Evolutionary conservation across 768 basidiomycete genomes (phyloP), one percentile per base, ranked within the genome.

Genomic region (Amanita fuliginea): DNA sequence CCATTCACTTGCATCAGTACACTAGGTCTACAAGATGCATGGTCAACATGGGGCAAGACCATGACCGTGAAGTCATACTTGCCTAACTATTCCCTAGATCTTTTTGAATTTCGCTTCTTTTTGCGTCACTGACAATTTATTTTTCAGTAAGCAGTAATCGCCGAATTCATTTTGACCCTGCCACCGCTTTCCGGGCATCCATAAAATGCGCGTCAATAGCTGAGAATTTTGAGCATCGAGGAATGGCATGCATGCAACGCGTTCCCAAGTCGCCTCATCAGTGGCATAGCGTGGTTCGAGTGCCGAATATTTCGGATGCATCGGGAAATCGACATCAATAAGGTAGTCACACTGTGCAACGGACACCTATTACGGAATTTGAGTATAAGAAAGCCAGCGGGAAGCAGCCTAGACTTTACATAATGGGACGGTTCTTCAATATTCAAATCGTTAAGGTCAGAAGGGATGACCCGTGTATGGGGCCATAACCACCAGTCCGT

Each of bases 371-470:
- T 32, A 49, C 39, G 14, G 28, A n/a, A 21, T 40, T 44, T 14
- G 42, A 26, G 28, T 37, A 47, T 53, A 44, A 52, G 36, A 22
- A 34, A 24, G 7, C 22, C 47, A 37, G 21, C 42, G 37, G 46
- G 28, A 42, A 55, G 45, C 39, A 55, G 43, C 39, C 42, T 8
- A 16, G 42, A 34, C 61, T 63, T 60, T 60, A 96, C 95, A 65
- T 91, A 94, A 55, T 81, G 83, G 35, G 78, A 79, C 0, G 63
- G 58, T 55, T 84, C 85, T 59, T 94, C 92, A 54, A 70, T 70
- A 65, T 99, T 99, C 50, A 87, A 63, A 59, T 96, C 93, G 62
- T 99, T 99, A 63, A 94, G 68, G 14, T 80, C 84, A 3, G 63
- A 43, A 2, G 87, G 81, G 6, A 80, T 66, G 34, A 65, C 64